Conservation (phyloP, 148 eudicot species). For the Rheum nobile region DNA sequence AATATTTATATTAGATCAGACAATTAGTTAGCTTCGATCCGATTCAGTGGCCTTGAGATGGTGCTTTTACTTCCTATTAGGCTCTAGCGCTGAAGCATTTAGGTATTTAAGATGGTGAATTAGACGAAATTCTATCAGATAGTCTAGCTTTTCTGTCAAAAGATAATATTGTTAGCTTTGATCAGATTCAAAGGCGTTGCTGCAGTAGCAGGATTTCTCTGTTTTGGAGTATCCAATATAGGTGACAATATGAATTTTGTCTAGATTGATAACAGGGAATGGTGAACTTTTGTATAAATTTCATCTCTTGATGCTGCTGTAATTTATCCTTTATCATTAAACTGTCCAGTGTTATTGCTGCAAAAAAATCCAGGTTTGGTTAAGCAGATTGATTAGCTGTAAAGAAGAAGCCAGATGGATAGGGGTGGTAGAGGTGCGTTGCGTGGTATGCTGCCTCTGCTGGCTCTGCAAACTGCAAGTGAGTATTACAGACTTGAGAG, state of each 20-base stretch:
- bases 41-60: background rate
- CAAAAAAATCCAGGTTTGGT: background rate
- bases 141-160: background rate
- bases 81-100: background rate
- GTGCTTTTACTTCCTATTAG: background rate
- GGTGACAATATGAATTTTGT: background rate
- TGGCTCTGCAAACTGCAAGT: conserved; percentile 29
- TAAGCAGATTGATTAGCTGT: background rate
- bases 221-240: background rate
- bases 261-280: background rate
- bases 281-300: background rate
- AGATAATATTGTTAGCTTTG: background rate
- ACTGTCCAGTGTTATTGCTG: background rate
- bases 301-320: background rate
- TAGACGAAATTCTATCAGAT: background rate
- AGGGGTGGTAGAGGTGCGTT: conserved; percentile 27
- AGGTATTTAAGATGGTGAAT: background rate
- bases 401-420: conserved; percentile 18
- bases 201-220: background rate
- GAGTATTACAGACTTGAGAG: conserved; percentile 35
- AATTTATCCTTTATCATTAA: background rate
- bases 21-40: background rate
- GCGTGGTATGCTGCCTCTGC: conserved; percentile 28
- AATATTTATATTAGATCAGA: background rate
- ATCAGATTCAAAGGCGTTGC: background rate